These are phyloP conservation scores for Arabis alpina DNA, from an alignment of 345 rosid genomes.

Conservation along the genomic window DNA sequence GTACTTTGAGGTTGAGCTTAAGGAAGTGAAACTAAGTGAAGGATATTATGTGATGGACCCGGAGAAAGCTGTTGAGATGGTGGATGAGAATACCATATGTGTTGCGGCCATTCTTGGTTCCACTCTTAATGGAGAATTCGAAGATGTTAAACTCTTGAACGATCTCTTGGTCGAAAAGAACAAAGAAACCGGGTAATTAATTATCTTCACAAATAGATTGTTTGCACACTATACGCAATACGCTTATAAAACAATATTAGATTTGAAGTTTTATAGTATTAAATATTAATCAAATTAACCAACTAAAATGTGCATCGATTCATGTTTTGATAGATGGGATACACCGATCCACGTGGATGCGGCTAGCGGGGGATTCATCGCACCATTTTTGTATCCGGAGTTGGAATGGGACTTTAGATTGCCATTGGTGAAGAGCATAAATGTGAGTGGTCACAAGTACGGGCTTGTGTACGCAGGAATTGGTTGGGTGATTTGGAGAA, in stretches of 20 bases:
- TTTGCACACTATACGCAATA: background rate
- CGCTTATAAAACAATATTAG: background rate
- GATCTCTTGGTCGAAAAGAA: conserved; percentile 56
- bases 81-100: conserved; percentile 69
- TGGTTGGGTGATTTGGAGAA: conserved; percentile 71
- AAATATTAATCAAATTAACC: background rate
- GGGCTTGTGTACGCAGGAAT: conserved; percentile 68
- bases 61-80: conserved; percentile 59
- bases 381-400: conserved; percentile 64
- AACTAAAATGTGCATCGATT: background rate
- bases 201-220: background rate
- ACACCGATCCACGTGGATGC: conserved; percentile 72
- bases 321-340: conserved; percentile 51
- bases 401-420: conserved; percentile 70
- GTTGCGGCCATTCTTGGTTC: conserved; percentile 72
- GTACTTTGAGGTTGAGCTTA: conserved; percentile 70
- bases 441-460: conserved; percentile 68
- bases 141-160: conserved; percentile 64
- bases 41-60: conserved; percentile 73
- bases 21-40: conserved; percentile 62
- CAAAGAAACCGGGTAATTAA: conserved; percentile 47
- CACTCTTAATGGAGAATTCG: conserved; percentile 69
- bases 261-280: no score
- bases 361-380: conserved; percentile 68
- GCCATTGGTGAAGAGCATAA: conserved; percentile 61